A percentile compares a stretch with the other conserved stretches of the same genome.
phyloP scores from a whole-genome alignment of 495 filamentous ascomycete species.

The Xylaria palmicola region DNA sequence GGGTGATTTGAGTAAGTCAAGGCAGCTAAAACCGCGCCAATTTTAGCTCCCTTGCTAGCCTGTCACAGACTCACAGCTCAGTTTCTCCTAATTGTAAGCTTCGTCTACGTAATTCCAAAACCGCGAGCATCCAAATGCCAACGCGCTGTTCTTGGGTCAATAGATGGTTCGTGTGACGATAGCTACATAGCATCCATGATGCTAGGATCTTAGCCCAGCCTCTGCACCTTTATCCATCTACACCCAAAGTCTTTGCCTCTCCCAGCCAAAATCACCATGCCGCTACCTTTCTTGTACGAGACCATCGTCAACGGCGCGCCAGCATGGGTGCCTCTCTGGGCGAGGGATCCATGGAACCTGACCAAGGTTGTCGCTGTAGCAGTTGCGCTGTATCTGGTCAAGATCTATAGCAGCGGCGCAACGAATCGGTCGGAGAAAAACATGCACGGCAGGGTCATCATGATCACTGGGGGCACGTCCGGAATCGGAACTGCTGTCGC shows the following conservation, averaged over 20 bases:
- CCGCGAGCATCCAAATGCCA: neutral
- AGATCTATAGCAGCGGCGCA: conserved; percentile 75
- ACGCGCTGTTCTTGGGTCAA: conserved; percentile 1
- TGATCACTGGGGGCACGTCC: conserved; percentile 94
- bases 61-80: too few species aligned
- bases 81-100: too few species aligned
- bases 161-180: conserved; percentile 11
- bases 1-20: too few species aligned
- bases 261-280: conserved; percentile 55
- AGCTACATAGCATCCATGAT: conserved; percentile 12
- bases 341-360: conserved; percentile 46
- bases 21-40: too few species aligned
- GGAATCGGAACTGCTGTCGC: conserved; percentile 82
- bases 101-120: too few species aligned
- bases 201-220: neutral
- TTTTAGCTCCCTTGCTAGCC: too few species aligned
- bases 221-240: neutral
- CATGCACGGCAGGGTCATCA: conserved; percentile 88
- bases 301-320: conserved; percentile 62
- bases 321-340: conserved; percentile 60
- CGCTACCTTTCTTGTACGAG: conserved; percentile 68
- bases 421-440: conserved; percentile 73
- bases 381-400: conserved; percentile 62
- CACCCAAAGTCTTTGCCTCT: neutral
- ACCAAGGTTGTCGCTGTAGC: conserved; percentile 61